Evolutionary conservation across 2,329 filamentous ascomycete species (phyloP).

Genomic region (Beauveria scarabaeidicola): DNA sequence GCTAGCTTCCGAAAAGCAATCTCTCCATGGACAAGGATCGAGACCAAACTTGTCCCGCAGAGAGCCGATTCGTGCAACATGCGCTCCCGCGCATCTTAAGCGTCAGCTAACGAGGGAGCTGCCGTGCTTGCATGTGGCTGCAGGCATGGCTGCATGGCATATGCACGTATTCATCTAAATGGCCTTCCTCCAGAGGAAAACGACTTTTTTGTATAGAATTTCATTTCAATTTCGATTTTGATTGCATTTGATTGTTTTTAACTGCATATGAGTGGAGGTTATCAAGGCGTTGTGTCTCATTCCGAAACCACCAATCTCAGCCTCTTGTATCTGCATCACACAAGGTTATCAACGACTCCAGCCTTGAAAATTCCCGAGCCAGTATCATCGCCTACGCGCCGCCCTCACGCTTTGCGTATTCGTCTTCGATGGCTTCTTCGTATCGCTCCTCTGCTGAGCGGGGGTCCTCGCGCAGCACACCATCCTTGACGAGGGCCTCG

Average conservation of each 20-base stretch:
- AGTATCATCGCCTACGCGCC: conserved; percentile 37
- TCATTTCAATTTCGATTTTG: not conserved
- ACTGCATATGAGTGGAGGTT: conserved; percentile 1
- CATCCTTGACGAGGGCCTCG: conserved; percentile 68
- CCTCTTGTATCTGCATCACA: not conserved
- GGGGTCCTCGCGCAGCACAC: conserved; percentile 65
- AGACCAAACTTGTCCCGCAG: not conserved
- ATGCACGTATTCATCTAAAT: not conserved
- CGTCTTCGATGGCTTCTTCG: conserved; percentile 53
- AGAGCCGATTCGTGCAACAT: not conserved
- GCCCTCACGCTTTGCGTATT: conserved; percentile 55
- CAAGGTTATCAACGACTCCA: not conserved
- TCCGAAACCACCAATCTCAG: conserved; percentile 2
- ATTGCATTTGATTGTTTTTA: not conserved
- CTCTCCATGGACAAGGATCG: not conserved
- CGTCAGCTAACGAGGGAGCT: not conserved
- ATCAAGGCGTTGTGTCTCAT: not conserved
- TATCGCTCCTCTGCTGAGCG: conserved; percentile 49
- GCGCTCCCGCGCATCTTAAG: not conserved
- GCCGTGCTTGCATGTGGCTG: not conserved
- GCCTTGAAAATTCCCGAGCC: not conserved
- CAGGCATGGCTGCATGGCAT: not conserved
- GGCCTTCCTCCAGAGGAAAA: not conserved
- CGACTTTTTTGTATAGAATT: not conserved
- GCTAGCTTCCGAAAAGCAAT: not conserved